Conservation (phyloP, 345 rosid genomes). For the Acer campestre region DNA sequence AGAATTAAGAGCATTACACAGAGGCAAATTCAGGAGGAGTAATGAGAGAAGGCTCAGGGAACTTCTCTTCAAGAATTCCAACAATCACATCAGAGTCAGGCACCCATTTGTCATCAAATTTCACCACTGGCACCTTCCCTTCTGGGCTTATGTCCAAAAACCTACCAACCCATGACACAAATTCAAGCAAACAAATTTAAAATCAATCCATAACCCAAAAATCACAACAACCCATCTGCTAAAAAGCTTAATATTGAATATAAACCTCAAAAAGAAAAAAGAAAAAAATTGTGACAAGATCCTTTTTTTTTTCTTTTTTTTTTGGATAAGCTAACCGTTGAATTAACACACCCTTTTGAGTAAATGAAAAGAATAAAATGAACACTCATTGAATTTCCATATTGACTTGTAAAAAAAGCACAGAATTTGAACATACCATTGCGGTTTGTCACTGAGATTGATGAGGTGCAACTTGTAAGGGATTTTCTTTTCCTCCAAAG, state of each 20-base stretch:
- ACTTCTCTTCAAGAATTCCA: conserved; percentile 76
- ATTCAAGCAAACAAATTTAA: neutral
- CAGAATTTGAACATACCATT: conserved; percentile 50
- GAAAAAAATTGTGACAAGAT: neutral
- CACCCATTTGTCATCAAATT: conserved; percentile 83
- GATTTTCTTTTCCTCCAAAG: conserved; percentile 87
- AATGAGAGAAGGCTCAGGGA: conserved; percentile 71
- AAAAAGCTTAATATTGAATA: neutral
- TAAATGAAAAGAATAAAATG: no score
- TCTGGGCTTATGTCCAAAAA: conserved; percentile 75
- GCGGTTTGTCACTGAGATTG: conserved; percentile 65
- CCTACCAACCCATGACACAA: conserved; percentile 40
- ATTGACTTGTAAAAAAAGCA: neutral
- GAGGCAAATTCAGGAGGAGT: conserved; percentile 68
- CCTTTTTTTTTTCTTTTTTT: neutral
- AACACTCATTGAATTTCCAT: neutral
- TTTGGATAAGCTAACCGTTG: neutral
- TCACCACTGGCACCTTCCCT: conserved; percentile 81
- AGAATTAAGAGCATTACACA: conserved; percentile 41
- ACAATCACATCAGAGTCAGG: conserved; percentile 86
- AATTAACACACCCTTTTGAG: neutral
- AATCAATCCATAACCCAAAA: neutral
- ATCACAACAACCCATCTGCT: conserved; percentile 22
- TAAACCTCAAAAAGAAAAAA: neutral
- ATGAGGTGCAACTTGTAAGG: conserved; percentile 60